These are phyloP conservation scores for Withania somnifera DNA, from an alignment of 305 asterid genomes.

Conservation along the genomic window DNA sequence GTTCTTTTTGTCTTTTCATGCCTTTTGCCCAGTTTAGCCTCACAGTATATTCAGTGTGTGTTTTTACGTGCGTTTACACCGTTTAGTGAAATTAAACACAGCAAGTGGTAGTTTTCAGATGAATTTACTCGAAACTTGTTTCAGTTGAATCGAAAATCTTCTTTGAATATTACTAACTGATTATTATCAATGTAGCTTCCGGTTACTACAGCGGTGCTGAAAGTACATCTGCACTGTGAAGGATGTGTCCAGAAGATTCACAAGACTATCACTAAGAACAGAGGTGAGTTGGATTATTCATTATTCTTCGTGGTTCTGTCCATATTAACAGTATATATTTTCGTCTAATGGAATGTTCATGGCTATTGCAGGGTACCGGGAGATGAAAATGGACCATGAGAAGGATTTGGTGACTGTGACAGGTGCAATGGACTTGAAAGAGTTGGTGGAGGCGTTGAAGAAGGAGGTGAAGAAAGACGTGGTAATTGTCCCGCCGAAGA, in stretches of 20 bases:
- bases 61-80: background rate
- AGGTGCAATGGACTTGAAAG: constrained; percentile 79
- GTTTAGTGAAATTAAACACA: background rate
- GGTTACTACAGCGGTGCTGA: constrained; percentile 52
- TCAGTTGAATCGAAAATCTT: too few species aligned
- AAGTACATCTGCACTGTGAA: constrained; percentile 58
- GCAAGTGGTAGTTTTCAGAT: background rate
- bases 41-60: too few species aligned
- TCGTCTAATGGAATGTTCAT: background rate
- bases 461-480: constrained; percentile 53
- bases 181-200: constrained; percentile 29
- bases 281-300: constrained; percentile 26
- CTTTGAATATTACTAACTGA: background rate
- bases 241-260: constrained; percentile 66
- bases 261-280: constrained; percentile 39
- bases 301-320: background rate
- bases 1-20: background rate
- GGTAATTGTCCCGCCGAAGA: constrained; percentile 47
- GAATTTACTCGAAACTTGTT: background rate
- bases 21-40: constrained; percentile 10
- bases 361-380: constrained; percentile 40
- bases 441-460: constrained; percentile 41
- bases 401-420: constrained; percentile 66
- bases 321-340: background rate
- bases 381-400: constrained; percentile 45